Percentiles rank a stretch among this genome's conserved stretches.
These are phyloP conservation scores for Hylodesmum podocarpum DNA, from an alignment of 306 rosid genomes.

Conservation along the genomic window DNA sequence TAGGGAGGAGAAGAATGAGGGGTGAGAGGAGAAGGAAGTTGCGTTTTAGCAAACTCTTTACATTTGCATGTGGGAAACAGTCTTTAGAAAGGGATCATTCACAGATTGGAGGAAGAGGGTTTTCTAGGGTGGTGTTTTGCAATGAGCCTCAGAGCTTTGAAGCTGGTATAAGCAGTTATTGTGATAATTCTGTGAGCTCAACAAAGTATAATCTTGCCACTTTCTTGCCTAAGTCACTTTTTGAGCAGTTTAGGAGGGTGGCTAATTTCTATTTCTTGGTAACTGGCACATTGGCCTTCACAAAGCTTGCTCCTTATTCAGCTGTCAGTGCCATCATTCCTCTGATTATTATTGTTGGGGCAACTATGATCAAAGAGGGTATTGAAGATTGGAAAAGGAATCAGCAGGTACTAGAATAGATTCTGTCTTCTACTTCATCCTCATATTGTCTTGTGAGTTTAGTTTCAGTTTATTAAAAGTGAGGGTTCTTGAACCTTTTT, in stretches of 20 bases:
- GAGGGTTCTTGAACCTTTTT: background rate
- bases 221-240: constrained; percentile 89
- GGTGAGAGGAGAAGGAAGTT: constrained; percentile 58
- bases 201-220: constrained; percentile 76
- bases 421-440: constrained; percentile 1
- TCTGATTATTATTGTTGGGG: constrained; percentile 56
- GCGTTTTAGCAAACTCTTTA: constrained; percentile 80
- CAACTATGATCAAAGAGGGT: constrained; percentile 83
- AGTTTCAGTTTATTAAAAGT: background rate
- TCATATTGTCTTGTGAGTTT: constrained; percentile 9
- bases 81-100: constrained; percentile 67
- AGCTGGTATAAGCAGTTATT: constrained; percentile 53
- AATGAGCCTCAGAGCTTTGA: constrained; percentile 67
- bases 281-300: constrained; percentile 70
- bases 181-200: constrained; percentile 67
- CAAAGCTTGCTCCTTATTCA: constrained; percentile 75
- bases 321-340: constrained; percentile 88
- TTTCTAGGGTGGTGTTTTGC: constrained; percentile 72
- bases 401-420: constrained; percentile 63
- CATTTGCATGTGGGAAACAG: constrained; percentile 67
- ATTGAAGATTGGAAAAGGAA: constrained; percentile 82
- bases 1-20: constrained; percentile 40
- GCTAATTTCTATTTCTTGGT: constrained; percentile 91
- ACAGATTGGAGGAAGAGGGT: constrained; percentile 77
- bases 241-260: constrained; percentile 97